These are phyloP conservation scores for Capillidium heterosporum DNA, from an alignment of 371 early-diverging fungal species.

Conservation along the genomic window DNA sequence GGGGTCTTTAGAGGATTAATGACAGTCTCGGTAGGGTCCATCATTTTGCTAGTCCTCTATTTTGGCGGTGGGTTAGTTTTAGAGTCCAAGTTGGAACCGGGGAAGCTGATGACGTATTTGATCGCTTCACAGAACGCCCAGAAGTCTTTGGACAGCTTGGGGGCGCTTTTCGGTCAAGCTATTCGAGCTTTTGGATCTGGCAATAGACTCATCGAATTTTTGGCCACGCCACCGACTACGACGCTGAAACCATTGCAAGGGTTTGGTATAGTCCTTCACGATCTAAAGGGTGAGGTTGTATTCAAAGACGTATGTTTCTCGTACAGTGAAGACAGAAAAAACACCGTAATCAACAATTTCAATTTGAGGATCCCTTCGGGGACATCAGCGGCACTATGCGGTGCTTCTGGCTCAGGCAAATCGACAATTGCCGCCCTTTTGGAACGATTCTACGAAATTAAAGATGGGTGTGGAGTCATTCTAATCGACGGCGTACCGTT, in stretches of 20 bases:
- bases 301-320: conserved; percentile 48
- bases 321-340: conserved; percentile 35
- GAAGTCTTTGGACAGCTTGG: conserved; percentile 43
- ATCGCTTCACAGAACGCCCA: conserved; percentile 60
- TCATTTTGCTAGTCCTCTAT: conserved; percentile 42
- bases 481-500: conserved; percentile 34
- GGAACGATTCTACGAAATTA: conserved; percentile 45
- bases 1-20: conserved; percentile 19
- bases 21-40: background rate
- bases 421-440: conserved; percentile 48
- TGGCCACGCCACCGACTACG: background rate
- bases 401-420: conserved; percentile 38
- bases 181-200: conserved; percentile 18
- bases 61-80: conserved; percentile 55
- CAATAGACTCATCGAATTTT: background rate
- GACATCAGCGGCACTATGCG: conserved; percentile 36
- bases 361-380: conserved; percentile 47
- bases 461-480: conserved; percentile 22
- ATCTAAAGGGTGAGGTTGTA: conserved; percentile 27
- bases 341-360: conserved; percentile 37
- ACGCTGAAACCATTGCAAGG: background rate
- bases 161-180: conserved; percentile 55
- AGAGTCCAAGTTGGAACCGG: conserved; percentile 37
- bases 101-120: conserved; percentile 57
- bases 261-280: background rate